Evolutionary conservation across 352 stramenopile genomes (phyloP).

Genomic region (Pythium myriotylum): DNA sequence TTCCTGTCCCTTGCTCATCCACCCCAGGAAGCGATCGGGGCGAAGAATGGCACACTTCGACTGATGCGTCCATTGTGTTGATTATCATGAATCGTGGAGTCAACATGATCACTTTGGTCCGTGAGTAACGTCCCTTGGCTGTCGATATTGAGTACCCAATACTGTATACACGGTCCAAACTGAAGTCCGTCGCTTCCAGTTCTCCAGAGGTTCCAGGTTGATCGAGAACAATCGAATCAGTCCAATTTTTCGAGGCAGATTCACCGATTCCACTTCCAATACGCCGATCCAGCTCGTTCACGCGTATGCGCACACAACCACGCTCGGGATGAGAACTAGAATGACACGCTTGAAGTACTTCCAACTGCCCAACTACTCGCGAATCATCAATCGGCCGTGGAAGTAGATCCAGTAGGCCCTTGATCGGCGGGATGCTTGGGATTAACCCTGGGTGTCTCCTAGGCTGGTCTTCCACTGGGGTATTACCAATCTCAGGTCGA

Average conservation of each 20-base stretch:
- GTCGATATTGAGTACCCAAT: slow-evolving; percentile 83
- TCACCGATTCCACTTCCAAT: slow-evolving; percentile 42
- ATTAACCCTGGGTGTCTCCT: slow-evolving; percentile 71
- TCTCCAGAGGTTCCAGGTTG: slow-evolving; percentile 77
- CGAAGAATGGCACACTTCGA: slow-evolving; percentile 84
- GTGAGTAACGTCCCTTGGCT: slow-evolving; percentile 76
- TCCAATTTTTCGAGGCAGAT: slow-evolving; percentile 68
- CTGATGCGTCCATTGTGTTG: slow-evolving; percentile 67
- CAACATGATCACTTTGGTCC: slow-evolving; percentile 89
- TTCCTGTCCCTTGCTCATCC: slow-evolving; percentile 29
- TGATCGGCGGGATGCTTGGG: slow-evolving; percentile 79
- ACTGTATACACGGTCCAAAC: slow-evolving; percentile 65
- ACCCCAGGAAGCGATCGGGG: slow-evolving; percentile 45
- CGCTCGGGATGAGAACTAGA: slow-evolving; percentile 67
- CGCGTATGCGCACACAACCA: slow-evolving; percentile 72
- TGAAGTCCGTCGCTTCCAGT: slow-evolving; percentile 69
- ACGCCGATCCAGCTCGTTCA: slow-evolving; percentile 53
- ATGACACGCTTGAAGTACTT: slow-evolving; percentile 84
- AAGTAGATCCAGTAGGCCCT: slow-evolving; percentile 80
- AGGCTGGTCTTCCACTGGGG: slow-evolving; percentile 40
- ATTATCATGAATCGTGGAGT: slow-evolving; percentile 86
- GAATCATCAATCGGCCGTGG: slow-evolving; percentile 71
- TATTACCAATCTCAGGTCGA: not conserved
- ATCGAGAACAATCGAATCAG: slow-evolving; percentile 68
- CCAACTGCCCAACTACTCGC: slow-evolving; percentile 60